Percentiles rank a stretch among this genome's conserved stretches.
phyloP scores from a whole-genome alignment of 768 basidiomycete genomes.

The Naganishia vaughanmartiniae region DNA sequence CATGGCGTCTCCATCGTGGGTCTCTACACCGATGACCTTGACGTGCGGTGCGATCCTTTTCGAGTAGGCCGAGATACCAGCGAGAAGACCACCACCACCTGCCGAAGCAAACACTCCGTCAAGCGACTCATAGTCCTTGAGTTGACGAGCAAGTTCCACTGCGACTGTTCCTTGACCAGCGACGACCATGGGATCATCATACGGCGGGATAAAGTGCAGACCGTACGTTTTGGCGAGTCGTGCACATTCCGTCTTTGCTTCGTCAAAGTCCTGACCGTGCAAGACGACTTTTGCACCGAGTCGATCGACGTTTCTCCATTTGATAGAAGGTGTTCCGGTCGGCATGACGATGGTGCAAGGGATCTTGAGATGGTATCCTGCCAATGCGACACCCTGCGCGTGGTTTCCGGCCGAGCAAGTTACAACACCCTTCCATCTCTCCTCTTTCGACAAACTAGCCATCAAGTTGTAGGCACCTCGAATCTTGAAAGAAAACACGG shows the following conservation, averaged over 20 bases:
- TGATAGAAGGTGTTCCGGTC: slow-evolving; percentile 87
- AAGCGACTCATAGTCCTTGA: slow-evolving; percentile 66
- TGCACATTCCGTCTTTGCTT: slow-evolving; percentile 89
- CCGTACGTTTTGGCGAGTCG: slow-evolving; percentile 73
- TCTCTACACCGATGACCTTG: slow-evolving; percentile 86
- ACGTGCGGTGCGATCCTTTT: slow-evolving; percentile 88
- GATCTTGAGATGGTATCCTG: slow-evolving; percentile 79
- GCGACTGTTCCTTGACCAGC: slow-evolving; percentile 95
- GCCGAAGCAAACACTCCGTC: slow-evolving; percentile 86
- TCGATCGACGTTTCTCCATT: slow-evolving; percentile 90
- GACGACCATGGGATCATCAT: slow-evolving; percentile 93
- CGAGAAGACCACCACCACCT: slow-evolving; percentile 87
- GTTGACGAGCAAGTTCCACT: slow-evolving; percentile 90
- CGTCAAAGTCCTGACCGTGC: slow-evolving; percentile 89
- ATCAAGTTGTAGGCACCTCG: slow-evolving; percentile 98
- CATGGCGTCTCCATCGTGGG: slow-evolving; percentile 93
- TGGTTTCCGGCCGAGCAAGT: slow-evolving; percentile 99
- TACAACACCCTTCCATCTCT: slow-evolving; percentile 94
- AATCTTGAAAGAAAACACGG: slow-evolving; percentile 97
- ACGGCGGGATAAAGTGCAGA: slow-evolving; percentile 89
- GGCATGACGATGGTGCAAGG: slow-evolving; percentile 99
- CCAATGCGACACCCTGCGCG: slow-evolving; percentile 95
- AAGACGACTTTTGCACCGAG: slow-evolving; percentile 92
- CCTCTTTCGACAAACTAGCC: slow-evolving; percentile 79
- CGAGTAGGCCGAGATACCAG: slow-evolving; percentile 88